Evolutionary conservation across 306 rosid species (phyloP), one percentile per base, ranked within the genome.

Genomic region (Cicer pinnatifidum): DNA sequence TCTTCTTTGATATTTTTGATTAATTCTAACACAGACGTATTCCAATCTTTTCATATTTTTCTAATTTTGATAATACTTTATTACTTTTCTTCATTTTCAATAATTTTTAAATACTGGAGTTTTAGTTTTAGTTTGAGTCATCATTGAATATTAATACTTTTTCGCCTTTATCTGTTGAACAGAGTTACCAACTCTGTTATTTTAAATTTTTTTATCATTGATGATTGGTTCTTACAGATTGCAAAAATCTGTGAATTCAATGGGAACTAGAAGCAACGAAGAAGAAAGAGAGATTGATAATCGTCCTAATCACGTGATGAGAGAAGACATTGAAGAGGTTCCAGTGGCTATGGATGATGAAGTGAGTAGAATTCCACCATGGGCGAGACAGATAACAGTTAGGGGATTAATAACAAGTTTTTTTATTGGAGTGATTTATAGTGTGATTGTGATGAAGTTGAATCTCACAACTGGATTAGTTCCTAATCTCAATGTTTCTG

Each of bases 401-500:
- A 73, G 99, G 45, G 99, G 97, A 50, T 75, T 95, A 1, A 9
- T 88, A 10, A 90, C 97, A 3, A 95, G 99, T 67, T 7, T 85
- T 7, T 45, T 80, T 6, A 89, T 95, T 78, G 99, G 99, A 38
- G 45, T 71, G 17, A 83, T 95, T 43, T 95, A 95, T 71, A 95
- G 99, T 73, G 87, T 90, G 70, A 88, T 95, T 40, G 99, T 89
- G 71, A 92, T 75, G 91, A 95, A 95, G 88, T 83, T 95, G 23
- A 92, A 87, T 81, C 99, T 95, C 69, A 95, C 99, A n/a, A 91
- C 97, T 39, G 99, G 99, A 3, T 65, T 95, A 76, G 96, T 95
- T 12, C 99, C 99, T 7, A 95, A 91, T 77, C 92, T 95, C 72
- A 95, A 95, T 79, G 97, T 95, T 72, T 95, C 99, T 4, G 99